phyloP scores from a whole-genome alignment of 345 rosid species.

The Salix viminalis region DNA sequence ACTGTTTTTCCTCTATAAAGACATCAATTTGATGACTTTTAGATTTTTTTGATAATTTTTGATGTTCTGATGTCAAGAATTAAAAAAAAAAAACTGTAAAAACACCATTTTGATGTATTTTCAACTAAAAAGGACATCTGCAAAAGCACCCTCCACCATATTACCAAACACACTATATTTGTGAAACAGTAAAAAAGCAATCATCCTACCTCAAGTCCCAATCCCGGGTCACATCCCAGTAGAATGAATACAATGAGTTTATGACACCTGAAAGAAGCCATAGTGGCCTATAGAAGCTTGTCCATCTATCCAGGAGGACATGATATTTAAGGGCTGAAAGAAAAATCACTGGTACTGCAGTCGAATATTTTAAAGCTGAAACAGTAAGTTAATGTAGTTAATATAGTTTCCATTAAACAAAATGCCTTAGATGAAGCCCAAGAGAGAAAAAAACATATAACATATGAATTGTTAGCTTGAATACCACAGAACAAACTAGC shows the following conservation, averaged over 20 bases:
- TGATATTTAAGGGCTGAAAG: constrained; percentile 93
- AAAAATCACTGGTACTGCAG: constrained; percentile 91
- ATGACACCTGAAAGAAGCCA: constrained; percentile 84
- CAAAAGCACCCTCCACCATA: no score
- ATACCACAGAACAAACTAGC: background rate
- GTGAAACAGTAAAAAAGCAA: constrained; percentile 3
- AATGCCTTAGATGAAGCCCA: background rate
- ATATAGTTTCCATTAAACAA: constrained; percentile 6
- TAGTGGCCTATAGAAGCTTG: constrained; percentile 68
- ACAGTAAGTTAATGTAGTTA: constrained; percentile 32
- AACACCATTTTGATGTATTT: no score
- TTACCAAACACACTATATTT: no score
- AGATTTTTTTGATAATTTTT: no score
- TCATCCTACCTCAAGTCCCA: constrained; percentile 85
- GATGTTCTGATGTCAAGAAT: no score
- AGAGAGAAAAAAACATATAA: background rate
- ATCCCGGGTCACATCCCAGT: constrained; percentile 91
- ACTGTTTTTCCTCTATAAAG: no score
- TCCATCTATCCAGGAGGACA: constrained; percentile 74
- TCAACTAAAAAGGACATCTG: no score
- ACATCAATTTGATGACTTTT: no score
- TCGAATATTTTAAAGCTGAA: constrained; percentile 86
- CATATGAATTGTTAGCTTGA: background rate
- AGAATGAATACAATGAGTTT: constrained; percentile 84
- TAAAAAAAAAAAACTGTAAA: no score